Evolutionary conservation across 2,329 filamentous ascomycete genomes (phyloP), one percentile per base, ranked within the genome.

Genomic region (Rugonectria rugulosa): DNA sequence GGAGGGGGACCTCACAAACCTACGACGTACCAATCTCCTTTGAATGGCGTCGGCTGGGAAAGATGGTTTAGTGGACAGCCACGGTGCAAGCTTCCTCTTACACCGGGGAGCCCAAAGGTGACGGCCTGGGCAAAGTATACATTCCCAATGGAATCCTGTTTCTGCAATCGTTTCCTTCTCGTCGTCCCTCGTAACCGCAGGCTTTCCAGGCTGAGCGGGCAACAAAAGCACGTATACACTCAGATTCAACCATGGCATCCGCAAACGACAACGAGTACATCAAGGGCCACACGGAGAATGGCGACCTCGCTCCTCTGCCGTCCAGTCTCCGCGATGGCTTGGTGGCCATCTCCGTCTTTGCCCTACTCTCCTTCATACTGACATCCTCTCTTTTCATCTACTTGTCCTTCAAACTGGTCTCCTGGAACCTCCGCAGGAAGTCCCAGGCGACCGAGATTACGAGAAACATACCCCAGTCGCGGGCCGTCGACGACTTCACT

Each of bases 401-500:
- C 44, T 53, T 72, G 24, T 61, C 61, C 12, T 67, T 63, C 36
- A 72, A 70, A 56, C 56, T 72, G 19, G 17, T 65, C 10, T 21
- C 49, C 24, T 70, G 68, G 66, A 63, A 68, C 53, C 44, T 62
- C 4, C 31, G 44, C 36, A 60, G 56, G 38, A 58, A 29, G 12
- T 23, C 48, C 17, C 61, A 49, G 4, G 51, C 47, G 11, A 46
- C 44, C 17, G 56, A 21, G 32, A 57, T 62, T 34, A 47, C 59
- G 14, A 54, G 38, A 10, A 60, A 60, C n/a, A 57, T 54, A 7
- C 51, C 54, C 5, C 43, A 60, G 3, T 49, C 63, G 3, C 60
- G 65, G 12, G 61, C 59, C 9, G 50, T 60, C 4, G 46, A 57
- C 5, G 71, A 75, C 43, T 74, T 74, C 21, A 65, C 70, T 6